These are phyloP conservation scores for Elymus sibiricus DNA, from an alignment of 176 grass and related monocot genomes.

Conservation along the genomic window DNA sequence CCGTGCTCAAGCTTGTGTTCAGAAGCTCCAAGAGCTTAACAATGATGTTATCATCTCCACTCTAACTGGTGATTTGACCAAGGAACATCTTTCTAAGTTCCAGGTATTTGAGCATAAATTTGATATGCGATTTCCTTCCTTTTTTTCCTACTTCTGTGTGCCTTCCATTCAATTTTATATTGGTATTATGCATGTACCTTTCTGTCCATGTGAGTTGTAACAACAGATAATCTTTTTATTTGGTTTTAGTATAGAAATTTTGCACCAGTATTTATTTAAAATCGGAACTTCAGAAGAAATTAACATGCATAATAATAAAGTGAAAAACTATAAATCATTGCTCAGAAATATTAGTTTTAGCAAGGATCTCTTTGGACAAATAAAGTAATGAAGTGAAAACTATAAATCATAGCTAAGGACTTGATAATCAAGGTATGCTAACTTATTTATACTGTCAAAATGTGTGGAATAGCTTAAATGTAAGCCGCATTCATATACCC, in stretches of 20 bases:
- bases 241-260: not conserved
- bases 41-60: constrained; percentile 71
- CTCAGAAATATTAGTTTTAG: not conserved
- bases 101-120: constrained; percentile 45
- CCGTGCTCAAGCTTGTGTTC: constrained; percentile 20
- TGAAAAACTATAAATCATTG: not conserved
- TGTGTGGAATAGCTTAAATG: not conserved
- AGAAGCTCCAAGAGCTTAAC: constrained; percentile 79
- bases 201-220: not conserved
- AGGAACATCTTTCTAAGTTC: constrained; percentile 68
- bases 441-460: not conserved
- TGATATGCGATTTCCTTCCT: not conserved
- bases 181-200: not conserved
- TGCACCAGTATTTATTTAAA: not conserved
- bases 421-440: not conserved
- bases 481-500: not conserved
- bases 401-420: not conserved
- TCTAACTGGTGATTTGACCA: constrained; percentile 49
- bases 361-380: too few species aligned
- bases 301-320: not conserved
- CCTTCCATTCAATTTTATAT: not conserved
- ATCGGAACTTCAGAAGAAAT: not conserved
- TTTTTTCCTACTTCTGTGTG: not conserved
- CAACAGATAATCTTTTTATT: not conserved
- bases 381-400: not conserved